These are phyloP conservation scores for Hanseniaspora sp. DNA, from an alignment of 1,139 yeast genomes.

Conservation along the genomic window DNA sequence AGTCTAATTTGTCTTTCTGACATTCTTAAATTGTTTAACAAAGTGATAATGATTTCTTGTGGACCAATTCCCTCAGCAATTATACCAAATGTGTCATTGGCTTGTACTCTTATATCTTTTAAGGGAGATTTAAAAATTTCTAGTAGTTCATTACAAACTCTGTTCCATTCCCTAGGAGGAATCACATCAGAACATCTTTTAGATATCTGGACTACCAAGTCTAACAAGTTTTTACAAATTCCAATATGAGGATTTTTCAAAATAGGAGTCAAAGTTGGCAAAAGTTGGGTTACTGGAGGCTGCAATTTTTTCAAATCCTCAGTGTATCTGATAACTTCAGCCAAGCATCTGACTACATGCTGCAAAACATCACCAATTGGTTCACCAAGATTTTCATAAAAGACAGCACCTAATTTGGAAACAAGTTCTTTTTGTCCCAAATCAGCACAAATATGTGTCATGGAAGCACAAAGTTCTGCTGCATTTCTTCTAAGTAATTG, in stretches of 20 bases:
- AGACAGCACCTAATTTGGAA: conserved; percentile 57
- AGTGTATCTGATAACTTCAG: conserved; percentile 39
- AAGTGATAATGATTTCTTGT: conserved; percentile 78
- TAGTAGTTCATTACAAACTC: conserved; percentile 80
- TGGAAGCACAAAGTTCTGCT: conserved; percentile 59
- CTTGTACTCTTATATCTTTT: conserved; percentile 69
- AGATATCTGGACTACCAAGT: conserved; percentile 74
- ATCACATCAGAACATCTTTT: conserved; percentile 73
- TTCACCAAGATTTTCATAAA: conserved; percentile 89
- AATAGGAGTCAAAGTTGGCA: conserved; percentile 87
- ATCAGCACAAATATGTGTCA: conserved; percentile 55
- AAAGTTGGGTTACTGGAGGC: conserved; percentile 73
- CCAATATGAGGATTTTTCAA: conserved; percentile 80
- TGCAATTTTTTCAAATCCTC: conserved; percentile 37
- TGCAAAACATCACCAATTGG: conserved; percentile 91
- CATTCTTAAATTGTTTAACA: conserved; percentile 72
- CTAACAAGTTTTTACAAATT: conserved; percentile 79
- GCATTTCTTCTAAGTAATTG: conserved; percentile 77
- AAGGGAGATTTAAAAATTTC: conserved; percentile 83
- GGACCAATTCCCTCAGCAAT: conserved; percentile 95
- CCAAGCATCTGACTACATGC: conserved; percentile 63
- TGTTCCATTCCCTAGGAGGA: conserved; percentile 94
- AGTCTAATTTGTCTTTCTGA: conserved; percentile 95
- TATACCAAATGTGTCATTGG: conserved; percentile 82
- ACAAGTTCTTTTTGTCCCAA: conserved; percentile 59